Percentiles rank a stretch among this genome's conserved stretches.
Evolutionary conservation across 1,139 yeast species (phyloP).

Genomic region (Debaryomyces psychrophilus): DNA sequence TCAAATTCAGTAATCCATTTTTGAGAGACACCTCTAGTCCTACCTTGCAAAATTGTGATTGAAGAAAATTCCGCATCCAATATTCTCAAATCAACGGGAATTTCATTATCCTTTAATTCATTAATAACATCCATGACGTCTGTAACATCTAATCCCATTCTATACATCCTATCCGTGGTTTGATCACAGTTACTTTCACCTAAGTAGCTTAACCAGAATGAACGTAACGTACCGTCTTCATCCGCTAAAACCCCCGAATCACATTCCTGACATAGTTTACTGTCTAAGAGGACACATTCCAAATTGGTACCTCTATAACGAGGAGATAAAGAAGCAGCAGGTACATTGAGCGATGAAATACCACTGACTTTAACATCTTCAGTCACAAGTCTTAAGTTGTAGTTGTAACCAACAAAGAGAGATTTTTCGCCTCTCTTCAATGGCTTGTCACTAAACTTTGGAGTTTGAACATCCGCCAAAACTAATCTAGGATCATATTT

Average conservation of each 20-base stretch:
- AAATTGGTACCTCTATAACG: conserved; percentile 85
- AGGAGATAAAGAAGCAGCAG: conserved; percentile 69
- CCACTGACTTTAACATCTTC: conserved; percentile 80
- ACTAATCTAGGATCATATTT: conserved; percentile 75
- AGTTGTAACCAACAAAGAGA: conserved; percentile 78
- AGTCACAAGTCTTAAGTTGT: conserved; percentile 67
- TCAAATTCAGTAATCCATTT: conserved; percentile 78
- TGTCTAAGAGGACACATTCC: conserved; percentile 77
- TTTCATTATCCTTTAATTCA: conserved; percentile 52
- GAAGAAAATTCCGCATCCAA: conserved; percentile 80
- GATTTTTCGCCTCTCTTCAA: conserved; percentile 76
- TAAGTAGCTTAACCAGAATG: conserved; percentile 80
- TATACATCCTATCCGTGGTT: conserved; percentile 61
- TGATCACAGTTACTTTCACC: conserved; percentile 60
- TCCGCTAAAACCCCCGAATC: conserved; percentile 82
- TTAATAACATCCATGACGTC: conserved; percentile 63
- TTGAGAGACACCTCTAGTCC: conserved; percentile 84
- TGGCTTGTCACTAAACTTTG: conserved; percentile 59
- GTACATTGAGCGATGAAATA: conserved; percentile 72
- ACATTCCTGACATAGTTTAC: conserved; percentile 73
- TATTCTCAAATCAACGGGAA: conserved; percentile 62
- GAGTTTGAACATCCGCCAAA: conserved; percentile 54
- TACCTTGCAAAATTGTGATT: conserved; percentile 71
- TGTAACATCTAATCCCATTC: conserved; percentile 80
- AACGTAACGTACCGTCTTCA: conserved; percentile 75